phyloP scores from a whole-genome alignment of 805 yeast species.

The Blastobotrys terrestris region DNA sequence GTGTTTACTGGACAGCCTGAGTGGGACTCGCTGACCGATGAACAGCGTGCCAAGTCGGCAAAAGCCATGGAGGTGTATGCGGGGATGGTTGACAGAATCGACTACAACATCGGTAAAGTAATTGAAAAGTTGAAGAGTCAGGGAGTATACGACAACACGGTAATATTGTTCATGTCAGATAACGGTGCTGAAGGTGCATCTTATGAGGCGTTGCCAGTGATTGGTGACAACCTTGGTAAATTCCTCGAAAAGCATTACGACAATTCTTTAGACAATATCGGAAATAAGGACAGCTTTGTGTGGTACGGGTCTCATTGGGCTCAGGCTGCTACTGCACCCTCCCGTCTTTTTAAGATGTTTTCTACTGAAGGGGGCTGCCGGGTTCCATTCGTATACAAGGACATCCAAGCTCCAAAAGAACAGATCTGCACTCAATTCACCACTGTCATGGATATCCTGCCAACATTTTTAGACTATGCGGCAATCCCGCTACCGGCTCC shows the following conservation, averaged over 20 bases:
- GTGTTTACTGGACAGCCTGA: slow-evolving; percentile 28
- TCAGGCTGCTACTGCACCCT: slow-evolving; percentile 56
- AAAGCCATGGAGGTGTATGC: slow-evolving; percentile 53
- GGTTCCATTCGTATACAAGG: slow-evolving; percentile 45
- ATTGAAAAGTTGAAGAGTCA: slow-evolving; percentile 36
- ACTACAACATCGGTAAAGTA: slow-evolving; percentile 46
- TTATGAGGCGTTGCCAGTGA: slow-evolving; percentile 49
- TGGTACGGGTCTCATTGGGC: slow-evolving; percentile 57
- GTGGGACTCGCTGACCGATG: slow-evolving; percentile 39
- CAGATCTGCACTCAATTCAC: slow-evolving; percentile 35
- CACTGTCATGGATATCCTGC: slow-evolving; percentile 57
- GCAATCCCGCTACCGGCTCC: slow-evolving; percentile 29
- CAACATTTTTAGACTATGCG: slow-evolving; percentile 48
- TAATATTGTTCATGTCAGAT: slow-evolving; percentile 55
- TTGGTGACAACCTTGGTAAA: slow-evolving; percentile 20
- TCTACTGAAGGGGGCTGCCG: slow-evolving; percentile 56
- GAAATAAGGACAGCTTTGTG: slow-evolving; percentile 42
- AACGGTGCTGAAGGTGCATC: slow-evolving; percentile 64
- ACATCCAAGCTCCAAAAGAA: neutral
- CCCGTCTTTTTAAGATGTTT: slow-evolving; percentile 51
- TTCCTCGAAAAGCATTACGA: slow-evolving; percentile 32
- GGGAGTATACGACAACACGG: slow-evolving; percentile 48
- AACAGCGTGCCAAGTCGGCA: slow-evolving; percentile 35
- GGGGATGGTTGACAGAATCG: slow-evolving; percentile 57
- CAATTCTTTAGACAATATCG: slow-evolving; percentile 43